Conservation (phyloP, 1,284 basidiomycete genomes). For the Boletus austroedulis region DNA sequence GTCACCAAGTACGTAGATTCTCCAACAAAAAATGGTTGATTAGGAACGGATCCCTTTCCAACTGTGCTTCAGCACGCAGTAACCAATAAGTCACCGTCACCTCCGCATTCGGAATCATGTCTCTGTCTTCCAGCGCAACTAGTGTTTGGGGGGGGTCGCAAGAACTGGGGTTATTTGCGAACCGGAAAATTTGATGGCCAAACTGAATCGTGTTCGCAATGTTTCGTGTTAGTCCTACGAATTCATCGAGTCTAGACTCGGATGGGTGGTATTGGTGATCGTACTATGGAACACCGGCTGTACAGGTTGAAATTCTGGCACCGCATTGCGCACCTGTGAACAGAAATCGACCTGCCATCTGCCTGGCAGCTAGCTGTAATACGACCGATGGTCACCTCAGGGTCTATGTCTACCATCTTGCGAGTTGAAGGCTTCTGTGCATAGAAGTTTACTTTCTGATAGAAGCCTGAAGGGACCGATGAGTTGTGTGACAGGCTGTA, state of each 20-base stretch:
- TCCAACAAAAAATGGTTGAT: slow-evolving; percentile 62
- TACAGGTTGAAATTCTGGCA: slow-evolving; percentile 91
- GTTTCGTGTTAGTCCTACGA: slow-evolving; percentile 84
- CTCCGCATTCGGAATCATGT: slow-evolving; percentile 73
- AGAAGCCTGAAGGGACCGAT: slow-evolving; percentile 51
- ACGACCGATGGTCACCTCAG: too few relatives aligned
- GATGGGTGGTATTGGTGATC: slow-evolving; percentile 23
- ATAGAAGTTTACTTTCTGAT: slow-evolving; percentile 62
- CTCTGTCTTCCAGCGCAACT: slow-evolving; percentile 78
- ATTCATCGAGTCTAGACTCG: slow-evolving; percentile 72
- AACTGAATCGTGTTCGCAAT: slow-evolving; percentile 81
- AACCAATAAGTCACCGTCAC: slow-evolving; percentile 43
- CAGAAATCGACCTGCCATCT: slow-evolving; percentile 53
- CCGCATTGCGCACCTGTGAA: background rate
- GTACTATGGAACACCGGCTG: slow-evolving; percentile 56
- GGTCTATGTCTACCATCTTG: too few relatives aligned
- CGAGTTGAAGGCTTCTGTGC: too few relatives aligned
- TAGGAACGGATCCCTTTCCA: slow-evolving; percentile 67
- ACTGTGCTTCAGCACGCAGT: background rate
- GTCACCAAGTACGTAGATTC: slow-evolving; percentile 57
- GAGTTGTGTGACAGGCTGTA: background rate
- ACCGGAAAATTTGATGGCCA: slow-evolving; percentile 90
- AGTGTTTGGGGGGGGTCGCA: slow-evolving; percentile 56
- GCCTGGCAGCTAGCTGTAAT: slow-evolving; percentile 89
- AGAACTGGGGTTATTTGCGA: slow-evolving; percentile 82